A percentile compares a stretch with the other conserved stretches of the same genome.
phyloP scores from a whole-genome alignment of 441 rosid genomes.

The Breynia disticha region DNA sequence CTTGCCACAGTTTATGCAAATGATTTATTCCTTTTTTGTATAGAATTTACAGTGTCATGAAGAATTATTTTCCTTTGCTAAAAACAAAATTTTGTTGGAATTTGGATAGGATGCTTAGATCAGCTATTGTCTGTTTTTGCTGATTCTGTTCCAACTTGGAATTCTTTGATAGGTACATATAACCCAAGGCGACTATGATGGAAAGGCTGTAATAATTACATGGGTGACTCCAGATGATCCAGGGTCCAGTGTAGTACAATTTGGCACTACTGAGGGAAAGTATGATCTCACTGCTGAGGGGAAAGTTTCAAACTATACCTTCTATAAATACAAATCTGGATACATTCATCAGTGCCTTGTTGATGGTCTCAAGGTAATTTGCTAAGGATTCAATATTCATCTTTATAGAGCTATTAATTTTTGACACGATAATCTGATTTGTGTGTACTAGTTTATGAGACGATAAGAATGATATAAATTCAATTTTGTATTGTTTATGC shows the following conservation, averaged over 20 bases:
- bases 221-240: slow-evolving; percentile 87
- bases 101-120: too few relatives aligned
- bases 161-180: slow-evolving; percentile 54
- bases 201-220: slow-evolving; percentile 76
- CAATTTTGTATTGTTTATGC: too few relatives aligned
- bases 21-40: too few relatives aligned
- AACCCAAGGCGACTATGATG: slow-evolving; percentile 93
- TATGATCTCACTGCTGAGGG: slow-evolving; percentile 60
- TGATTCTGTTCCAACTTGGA: not conserved
- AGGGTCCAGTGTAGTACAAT: slow-evolving; percentile 52
- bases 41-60: too few relatives aligned
- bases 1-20: too few relatives aligned
- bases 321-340: slow-evolving; percentile 74
- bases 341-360: slow-evolving; percentile 76
- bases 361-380: slow-evolving; percentile 73
- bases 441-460: too few relatives aligned
- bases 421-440: too few relatives aligned
- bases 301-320: slow-evolving; percentile 53
- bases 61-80: too few relatives aligned
- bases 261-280: slow-evolving; percentile 36
- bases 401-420: too few relatives aligned
- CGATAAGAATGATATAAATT: too few relatives aligned
- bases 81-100: too few relatives aligned
- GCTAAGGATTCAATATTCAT: not conserved
- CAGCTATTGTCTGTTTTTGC: not conserved